Percentiles rank a stretch among this genome's conserved stretches.
phyloP scores from a whole-genome alignment of 495 filamentous ascomycete genomes.

The Xylaria intraflava region DNA sequence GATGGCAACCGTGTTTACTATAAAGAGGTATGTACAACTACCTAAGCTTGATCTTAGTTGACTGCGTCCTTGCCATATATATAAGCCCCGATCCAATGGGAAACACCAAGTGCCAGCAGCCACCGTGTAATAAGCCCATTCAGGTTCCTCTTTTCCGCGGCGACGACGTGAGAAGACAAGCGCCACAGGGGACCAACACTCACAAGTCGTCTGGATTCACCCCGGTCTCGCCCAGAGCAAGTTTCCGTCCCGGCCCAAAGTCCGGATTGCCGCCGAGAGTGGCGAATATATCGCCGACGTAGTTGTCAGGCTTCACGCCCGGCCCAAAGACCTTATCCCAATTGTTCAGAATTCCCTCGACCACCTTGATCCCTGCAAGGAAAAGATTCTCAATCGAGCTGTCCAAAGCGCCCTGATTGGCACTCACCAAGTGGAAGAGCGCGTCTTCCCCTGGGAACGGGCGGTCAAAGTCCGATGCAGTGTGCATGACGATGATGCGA shows the following conservation, averaged over 20 bases:
- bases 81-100: no score
- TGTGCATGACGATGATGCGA: slow-evolving; percentile 67
- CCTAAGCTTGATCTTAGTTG: no score
- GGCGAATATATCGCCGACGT: neutral
- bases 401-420: slow-evolving; percentile 51
- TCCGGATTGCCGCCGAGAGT: neutral
- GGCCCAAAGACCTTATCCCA: neutral
- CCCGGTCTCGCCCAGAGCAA: no score
- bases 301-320: neutral
- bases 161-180: no score
- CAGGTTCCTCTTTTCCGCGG: no score
- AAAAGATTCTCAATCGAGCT: neutral
- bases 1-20: no score
- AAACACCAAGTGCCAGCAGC: no score
- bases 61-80: no score
- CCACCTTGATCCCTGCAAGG: neutral
- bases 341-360: neutral
- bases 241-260: neutral
- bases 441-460: slow-evolving; percentile 51
- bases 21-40: no score
- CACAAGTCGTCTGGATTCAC: no score
- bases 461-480: slow-evolving; percentile 61
- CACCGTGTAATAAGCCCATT: no score
- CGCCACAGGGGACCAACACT: no score
- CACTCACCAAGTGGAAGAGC: slow-evolving; percentile 50